Base-by-base conservation (phyloP, 108 stramenopile genomes). In the Nitzschia sp. region DNA sequence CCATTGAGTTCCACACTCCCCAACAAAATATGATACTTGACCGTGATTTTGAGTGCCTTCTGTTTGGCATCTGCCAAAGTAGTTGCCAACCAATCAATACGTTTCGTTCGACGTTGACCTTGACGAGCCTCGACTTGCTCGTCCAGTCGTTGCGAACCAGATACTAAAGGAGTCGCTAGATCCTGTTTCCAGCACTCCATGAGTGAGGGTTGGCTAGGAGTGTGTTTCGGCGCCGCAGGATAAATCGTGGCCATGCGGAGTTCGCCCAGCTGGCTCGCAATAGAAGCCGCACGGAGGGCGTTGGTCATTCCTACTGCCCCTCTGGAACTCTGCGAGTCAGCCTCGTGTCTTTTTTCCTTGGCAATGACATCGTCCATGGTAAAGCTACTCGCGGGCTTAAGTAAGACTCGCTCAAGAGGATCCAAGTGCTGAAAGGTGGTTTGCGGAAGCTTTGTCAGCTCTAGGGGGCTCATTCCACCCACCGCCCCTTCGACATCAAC, bases 221-320 rank as follows among this genome's bases (percentile, higher is more conserved):
- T 21, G 33, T 58, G 21, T 63, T 53, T 35, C 3, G 46, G 34
- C 0, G 63, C 3, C 1, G 66, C 63, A 3, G 41, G 31, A 35
- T 1, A 21, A 22, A 28, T 45, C 9, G 60, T 69, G 8, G 63
- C 55, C 17, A 91, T 78, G 1, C 86, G 73, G 63, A 91, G 58
- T 73, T 94, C 90, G 11, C 93, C 93, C 64, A 85, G 60, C 34
- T 73, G 62, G 70, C 86, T 86, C 23, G 87, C 87, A 57, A 90
- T 82, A 57, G 88, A 87, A 17, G 93, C 93, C 9, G 85, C 87
- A 1, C 93, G 82, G 31, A 94, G 57, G 0, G 73, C 79, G 21
- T 71, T 77, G 16, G 82, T 83, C 90, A 94, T 88, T 1, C 93
- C 93, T 22, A 59, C 69, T 0, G 86, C 87, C 31, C 88, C 87